Evolutionary conservation across 257 asterid species (phyloP).

Genomic region (Nicotiana sylvestris): DNA sequence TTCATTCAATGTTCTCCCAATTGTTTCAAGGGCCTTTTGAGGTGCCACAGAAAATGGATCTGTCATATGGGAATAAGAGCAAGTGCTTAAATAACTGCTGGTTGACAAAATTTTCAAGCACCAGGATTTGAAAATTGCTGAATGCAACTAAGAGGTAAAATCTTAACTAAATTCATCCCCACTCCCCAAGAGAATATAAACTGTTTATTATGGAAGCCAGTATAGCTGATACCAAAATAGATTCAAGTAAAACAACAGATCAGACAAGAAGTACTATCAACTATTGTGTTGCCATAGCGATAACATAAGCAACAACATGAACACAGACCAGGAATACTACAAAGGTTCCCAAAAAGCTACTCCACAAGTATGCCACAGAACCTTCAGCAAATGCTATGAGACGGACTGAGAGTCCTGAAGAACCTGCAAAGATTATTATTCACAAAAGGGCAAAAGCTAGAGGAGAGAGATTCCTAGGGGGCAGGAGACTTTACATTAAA

Average conservation of each 20-base stretch:
- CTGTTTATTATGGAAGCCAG: background rate
- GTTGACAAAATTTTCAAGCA: background rate
- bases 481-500: background rate
- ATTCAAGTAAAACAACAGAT: background rate
- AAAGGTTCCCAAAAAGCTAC: conserved; percentile 1
- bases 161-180: background rate
- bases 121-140: background rate
- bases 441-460: background rate
- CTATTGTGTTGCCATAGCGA: background rate
- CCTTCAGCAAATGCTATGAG: background rate
- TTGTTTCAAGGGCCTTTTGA: conserved; percentile 55
- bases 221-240: background rate
- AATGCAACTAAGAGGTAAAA: background rate
- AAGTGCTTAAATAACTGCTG: background rate
- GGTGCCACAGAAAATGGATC: conserved; percentile 74
- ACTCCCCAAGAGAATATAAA: background rate
- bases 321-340: background rate
- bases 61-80: conserved; percentile 18
- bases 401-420: background rate
- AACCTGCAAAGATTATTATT: background rate
- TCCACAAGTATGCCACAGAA: background rate
- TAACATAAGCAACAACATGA: background rate
- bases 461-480: background rate
- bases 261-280: background rate
- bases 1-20: conserved; percentile 49